phyloP scores from a whole-genome alignment of 2,329 filamentous ascomycete species.

The Talaromyces sp. region DNA sequence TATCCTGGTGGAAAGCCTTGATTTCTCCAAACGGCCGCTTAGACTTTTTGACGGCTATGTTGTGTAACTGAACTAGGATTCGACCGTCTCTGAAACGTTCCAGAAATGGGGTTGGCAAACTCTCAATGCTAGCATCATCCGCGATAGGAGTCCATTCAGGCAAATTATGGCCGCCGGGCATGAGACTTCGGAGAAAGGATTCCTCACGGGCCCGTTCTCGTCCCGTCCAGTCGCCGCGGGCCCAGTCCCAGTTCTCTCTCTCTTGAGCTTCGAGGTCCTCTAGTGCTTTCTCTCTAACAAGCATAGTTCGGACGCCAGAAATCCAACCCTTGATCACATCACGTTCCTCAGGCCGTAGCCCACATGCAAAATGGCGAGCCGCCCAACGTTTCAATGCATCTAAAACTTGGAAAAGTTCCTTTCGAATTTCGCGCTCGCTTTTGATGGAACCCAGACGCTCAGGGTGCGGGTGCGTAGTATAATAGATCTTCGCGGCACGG shows the following conservation, averaged over 20 bases:
- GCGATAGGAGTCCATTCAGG: constrained; percentile 69
- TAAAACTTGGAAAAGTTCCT: constrained; percentile 81
- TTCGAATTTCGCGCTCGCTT: constrained; percentile 80
- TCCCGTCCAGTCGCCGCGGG: constrained; percentile 74
- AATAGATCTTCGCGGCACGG: constrained; percentile 91
- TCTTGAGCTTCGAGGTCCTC: constrained; percentile 74
- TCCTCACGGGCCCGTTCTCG: constrained; percentile 77
- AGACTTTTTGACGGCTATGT: constrained; percentile 81
- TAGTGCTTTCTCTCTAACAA: constrained; percentile 74
- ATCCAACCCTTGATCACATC: constrained; percentile 79
- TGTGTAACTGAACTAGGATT: constrained; percentile 83
- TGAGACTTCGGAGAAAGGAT: constrained; percentile 78
- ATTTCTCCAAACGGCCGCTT: constrained; percentile 87
- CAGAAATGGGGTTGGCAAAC: constrained; percentile 68
- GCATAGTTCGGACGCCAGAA: constrained; percentile 72
- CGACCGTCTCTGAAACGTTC: constrained; percentile 75
- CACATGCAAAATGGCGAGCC: constrained; percentile 79
- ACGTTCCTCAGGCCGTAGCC: constrained; percentile 77
- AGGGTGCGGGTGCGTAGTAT: constrained; percentile 86
- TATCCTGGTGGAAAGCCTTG: constrained; percentile 86
- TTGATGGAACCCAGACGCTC: constrained; percentile 84
- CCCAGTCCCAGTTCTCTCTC: constrained; percentile 77
- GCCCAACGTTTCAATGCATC: constrained; percentile 93
- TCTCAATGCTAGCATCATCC: constrained; percentile 30
- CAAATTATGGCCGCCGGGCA: constrained; percentile 57